A percentile compares a stretch with the other conserved stretches of the same genome.
Evolutionary conservation across 2,329 filamentous ascomycete genomes (phyloP).

Genomic region (Eutypella sp.): DNA sequence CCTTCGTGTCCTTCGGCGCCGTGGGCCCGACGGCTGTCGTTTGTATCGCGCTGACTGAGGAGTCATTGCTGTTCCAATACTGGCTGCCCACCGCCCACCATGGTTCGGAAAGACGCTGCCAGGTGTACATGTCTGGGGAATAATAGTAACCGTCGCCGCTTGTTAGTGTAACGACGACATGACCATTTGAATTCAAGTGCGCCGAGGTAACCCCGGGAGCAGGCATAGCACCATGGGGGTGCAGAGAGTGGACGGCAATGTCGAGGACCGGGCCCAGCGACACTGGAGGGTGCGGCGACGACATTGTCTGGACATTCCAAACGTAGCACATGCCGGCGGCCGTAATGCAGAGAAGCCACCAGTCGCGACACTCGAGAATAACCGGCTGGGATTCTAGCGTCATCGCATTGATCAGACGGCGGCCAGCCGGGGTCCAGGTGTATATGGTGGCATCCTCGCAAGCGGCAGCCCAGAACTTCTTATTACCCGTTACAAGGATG

Average conservation of each 20-base stretch:
- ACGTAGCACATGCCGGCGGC: slow-evolving; percentile 86
- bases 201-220: slow-evolving; percentile 86
- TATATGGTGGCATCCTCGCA: slow-evolving; percentile 91
- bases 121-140: slow-evolving; percentile 76
- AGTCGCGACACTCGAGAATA: slow-evolving; percentile 83
- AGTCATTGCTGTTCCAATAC: slow-evolving; percentile 98
- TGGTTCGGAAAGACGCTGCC: slow-evolving; percentile 92
- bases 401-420: slow-evolving; percentile 77
- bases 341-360: slow-evolving; percentile 86
- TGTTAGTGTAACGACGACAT: slow-evolving; percentile 82
- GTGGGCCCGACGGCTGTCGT: slow-evolving; percentile 61
- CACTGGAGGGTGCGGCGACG: slow-evolving; percentile 81
- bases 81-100: slow-evolving; percentile 99
- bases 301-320: slow-evolving; percentile 83
- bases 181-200: slow-evolving; percentile 80
- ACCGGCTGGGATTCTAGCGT: slow-evolving; percentile 90
- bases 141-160: slow-evolving; percentile 96
- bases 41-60: slow-evolving; percentile 75
- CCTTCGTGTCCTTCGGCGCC: slow-evolving; percentile 41
- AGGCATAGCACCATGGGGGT: slow-evolving; percentile 67
- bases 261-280: slow-evolving; percentile 87
- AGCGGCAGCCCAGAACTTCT: slow-evolving; percentile 84
- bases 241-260: slow-evolving; percentile 73
- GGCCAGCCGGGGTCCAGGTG: slow-evolving; percentile 86
- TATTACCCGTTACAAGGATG: slow-evolving; percentile 85